Base-by-base conservation (phyloP, 2,329 filamentous ascomycete genomes). In the Fusarium sp. region DNA sequence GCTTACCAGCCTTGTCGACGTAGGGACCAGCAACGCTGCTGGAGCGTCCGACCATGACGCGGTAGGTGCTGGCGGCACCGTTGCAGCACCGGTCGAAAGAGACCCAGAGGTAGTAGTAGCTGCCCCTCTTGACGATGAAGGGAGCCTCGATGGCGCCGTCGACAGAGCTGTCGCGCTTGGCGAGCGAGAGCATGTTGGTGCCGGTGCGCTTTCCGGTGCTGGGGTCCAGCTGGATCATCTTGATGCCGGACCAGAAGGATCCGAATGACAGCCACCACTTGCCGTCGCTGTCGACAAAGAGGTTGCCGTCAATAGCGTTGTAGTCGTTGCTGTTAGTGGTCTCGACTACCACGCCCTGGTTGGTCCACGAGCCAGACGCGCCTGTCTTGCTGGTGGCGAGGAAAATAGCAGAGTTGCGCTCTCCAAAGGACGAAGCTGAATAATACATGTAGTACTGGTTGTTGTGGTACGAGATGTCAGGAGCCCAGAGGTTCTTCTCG, bases 401-500 rank as follows among this genome's bases (percentile, higher is more conserved):
- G 58, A 76, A 77, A 40, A 77, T 77, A 12, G 73, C 75, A 5
- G 75, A 77, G 17, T 62, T 68, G 5, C 55, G 60, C 10, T 64
- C 57, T 1, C 75, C 75, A 3, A 77, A 77, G 0, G 69, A 66
- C 9, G 75, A 77, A 2, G 75, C 75, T 0, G 75, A 77, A 67
- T 77, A 77, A 73, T 77, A 77, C 28, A 77, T 44, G 34, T 72
- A 76, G 69, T 75, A 77, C 56, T 70, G 56, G 1, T 70, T 73
- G 48, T 76, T 73, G 26, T 68, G 74, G 63, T 73, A 77, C 2
- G 80, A 77, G 7, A 86, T 82, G 67, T 89, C 86, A 0, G 88
- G 88, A 0, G 88, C 87, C 85, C 60, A 80, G 32, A 77, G 75
- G 39, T 77, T 77, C 57, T 60, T 67, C 2, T 70, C 73, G 26